These are phyloP conservation scores for Filobasidium floriforme DNA, from an alignment of 768 basidiomycete species.

Conservation along the genomic window DNA sequence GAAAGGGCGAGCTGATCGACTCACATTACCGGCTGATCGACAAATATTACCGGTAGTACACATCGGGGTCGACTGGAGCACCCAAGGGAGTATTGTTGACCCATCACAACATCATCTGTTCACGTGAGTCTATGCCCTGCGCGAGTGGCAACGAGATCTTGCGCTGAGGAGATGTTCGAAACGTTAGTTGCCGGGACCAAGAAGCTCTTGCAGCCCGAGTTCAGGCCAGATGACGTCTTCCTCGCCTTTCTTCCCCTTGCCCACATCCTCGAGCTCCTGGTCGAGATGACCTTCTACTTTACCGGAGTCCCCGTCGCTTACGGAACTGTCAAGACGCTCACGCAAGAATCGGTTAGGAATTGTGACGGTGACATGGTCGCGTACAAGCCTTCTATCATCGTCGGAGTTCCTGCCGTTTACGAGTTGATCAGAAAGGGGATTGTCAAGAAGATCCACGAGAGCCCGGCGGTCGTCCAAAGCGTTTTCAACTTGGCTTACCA, in stretches of 20 bases:
- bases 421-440: conserved; percentile 31
- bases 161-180: background rate
- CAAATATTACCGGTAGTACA: conserved; percentile 39
- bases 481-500: conserved; percentile 38
- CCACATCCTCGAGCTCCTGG: conserved; percentile 42
- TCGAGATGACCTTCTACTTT: conserved; percentile 42
- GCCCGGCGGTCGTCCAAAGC: conserved; percentile 28
- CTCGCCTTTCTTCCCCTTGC: conserved; percentile 37
- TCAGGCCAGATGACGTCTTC: conserved; percentile 27
- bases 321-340: conserved; percentile 42
- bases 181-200: conserved; percentile 14
- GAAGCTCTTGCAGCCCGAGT: conserved; percentile 3
- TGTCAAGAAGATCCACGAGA: conserved; percentile 40
- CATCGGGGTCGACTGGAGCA: conserved; percentile 71
- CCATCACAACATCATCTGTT: conserved; percentile 74
- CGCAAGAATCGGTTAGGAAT: conserved; percentile 41
- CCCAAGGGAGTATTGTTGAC: conserved; percentile 89
- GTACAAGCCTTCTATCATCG: conserved; percentile 39
- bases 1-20: background rate
- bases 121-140: conserved; percentile 41
- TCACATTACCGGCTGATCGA: no score
- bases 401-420: conserved; percentile 40
- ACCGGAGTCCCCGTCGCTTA: conserved; percentile 37
- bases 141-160: background rate
- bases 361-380: conserved; percentile 41